Base-by-base conservation (phyloP, 225 moss, liverwort and hornwort species). In the Antitrichia curtipendula region DNA sequence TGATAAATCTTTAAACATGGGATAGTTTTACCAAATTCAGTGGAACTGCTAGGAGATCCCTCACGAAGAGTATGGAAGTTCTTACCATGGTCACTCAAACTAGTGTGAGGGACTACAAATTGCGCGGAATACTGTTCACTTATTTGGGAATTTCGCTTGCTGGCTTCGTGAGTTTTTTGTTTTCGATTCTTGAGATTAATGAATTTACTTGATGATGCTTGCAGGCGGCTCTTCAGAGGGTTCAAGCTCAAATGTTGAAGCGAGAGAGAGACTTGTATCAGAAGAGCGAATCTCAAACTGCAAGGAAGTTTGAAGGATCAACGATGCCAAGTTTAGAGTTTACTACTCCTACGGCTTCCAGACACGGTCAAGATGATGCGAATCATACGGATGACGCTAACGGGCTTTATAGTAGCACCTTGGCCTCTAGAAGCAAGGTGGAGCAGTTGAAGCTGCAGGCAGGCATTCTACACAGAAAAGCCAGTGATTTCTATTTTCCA, bases 361-460 rank as follows among this genome's bases (percentile, higher is more conserved):
- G 88, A 75, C 86, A 89, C 65, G 85, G 29, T 61, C 82, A 86
- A 70, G 84, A 77, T 59, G 84, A 89, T 63, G 86, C 79, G 41
- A 88, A 79, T 76, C 84, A 82, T 60, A 20, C 60, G 54, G 91
- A 90, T 80, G 92, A 92, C 38, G 78, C 86, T 49, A 38, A 85
- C 36, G 53, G 43, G 81, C 90, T 92, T 59, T 89, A 74, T 20
- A 89, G 74, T 73, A 91, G 87, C 80, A 90, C 77, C 79, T 70
- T 91, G 82, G 87, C 91, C 79, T 91, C 94, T 64, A 91, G 89
- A 82, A 91, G 87, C 89, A 92, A 92, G 88, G 90, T 92, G 84
- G 92, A 92, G 86, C 91, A 94, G 87, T 82, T 92, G 82, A 94
- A 91, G 86, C 86, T 90, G 75, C 94, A 94, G 94, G 94, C 93